phyloP scores from a whole-genome alignment of 805 yeast species.

The Ogataea pilisensis region DNA sequence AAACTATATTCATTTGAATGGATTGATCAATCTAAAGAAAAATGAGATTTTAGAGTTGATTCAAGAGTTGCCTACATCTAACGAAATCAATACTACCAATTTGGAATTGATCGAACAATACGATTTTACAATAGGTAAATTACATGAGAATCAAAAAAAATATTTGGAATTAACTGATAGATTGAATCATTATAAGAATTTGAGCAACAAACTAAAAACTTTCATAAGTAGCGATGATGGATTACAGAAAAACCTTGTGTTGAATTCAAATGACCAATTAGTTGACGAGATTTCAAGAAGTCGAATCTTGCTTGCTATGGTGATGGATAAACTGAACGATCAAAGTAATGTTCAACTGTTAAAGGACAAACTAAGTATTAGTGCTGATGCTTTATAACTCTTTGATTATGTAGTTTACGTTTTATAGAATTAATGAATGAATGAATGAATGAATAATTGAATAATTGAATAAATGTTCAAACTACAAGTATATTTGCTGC shows the following conservation, averaged over 20 bases:
- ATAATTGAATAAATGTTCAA: too few species aligned
- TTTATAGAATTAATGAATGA: too few species aligned
- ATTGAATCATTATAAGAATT: conserved; percentile 13
- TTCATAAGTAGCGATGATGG: conserved; percentile 7
- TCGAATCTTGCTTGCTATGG: conserved; percentile 15
- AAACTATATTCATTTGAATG: conserved; percentile 21
- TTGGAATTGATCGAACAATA: conserved; percentile 23
- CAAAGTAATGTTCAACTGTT: conserved; percentile 2
- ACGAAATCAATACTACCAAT: conserved; percentile 16
- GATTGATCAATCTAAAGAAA: conserved; percentile 18
- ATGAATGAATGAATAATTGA: too few species aligned
- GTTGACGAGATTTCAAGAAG: conserved; percentile 4
- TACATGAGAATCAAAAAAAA: conserved; percentile 15
- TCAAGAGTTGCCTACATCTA: conserved; percentile 28
- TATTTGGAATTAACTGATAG: conserved; percentile 14
- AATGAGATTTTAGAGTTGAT: conserved; percentile 23
- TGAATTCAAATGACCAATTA: conserved; percentile 20
- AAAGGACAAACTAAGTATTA: not conserved
- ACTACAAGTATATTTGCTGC: too few species aligned
- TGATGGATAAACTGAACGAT: conserved; percentile 11
- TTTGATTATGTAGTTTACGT: not conserved
- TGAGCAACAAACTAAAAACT: conserved; percentile 12
- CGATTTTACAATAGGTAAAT: conserved; percentile 13
- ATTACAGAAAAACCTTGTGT: conserved; percentile 20
- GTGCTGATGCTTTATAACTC: not conserved